Evolutionary conservation across 2,329 filamentous ascomycete species (phyloP).

Genomic region (Colletotrichum sansevieriae): DNA sequence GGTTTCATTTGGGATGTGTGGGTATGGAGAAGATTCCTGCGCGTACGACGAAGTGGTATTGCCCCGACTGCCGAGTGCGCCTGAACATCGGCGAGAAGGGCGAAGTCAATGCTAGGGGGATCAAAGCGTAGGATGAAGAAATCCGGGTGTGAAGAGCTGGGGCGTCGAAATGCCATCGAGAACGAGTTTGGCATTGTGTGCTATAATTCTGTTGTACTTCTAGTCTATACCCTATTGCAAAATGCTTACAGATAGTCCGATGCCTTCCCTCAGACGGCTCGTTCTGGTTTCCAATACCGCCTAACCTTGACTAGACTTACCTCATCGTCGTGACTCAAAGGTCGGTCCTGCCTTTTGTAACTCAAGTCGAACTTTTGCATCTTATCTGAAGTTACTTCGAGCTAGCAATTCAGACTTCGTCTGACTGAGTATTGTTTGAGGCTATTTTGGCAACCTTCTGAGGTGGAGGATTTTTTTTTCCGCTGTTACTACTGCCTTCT

Average conservation of each 20-base stretch:
- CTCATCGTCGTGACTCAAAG: no score
- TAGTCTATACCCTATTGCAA: conserved; percentile 21
- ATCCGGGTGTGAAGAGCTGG: not conserved
- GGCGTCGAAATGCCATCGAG: conserved; percentile 5
- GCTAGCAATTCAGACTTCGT: no score
- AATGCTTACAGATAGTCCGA: not conserved
- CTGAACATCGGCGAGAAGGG: conserved; percentile 74
- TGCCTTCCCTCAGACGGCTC: no score
- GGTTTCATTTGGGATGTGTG: conserved; percentile 88
- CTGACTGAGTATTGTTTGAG: no score
- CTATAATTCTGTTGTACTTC: conserved; percentile 8
- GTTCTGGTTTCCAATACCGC: no score
- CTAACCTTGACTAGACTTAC: no score
- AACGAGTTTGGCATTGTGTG: not conserved
- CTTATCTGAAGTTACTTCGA: no score
- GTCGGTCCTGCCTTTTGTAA: no score
- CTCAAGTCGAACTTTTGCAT: no score
- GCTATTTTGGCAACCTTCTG: no score
- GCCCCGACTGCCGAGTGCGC: conserved; percentile 77
- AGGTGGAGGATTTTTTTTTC: no score
- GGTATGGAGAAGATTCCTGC: conserved; percentile 76
- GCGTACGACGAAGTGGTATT: conserved; percentile 86
- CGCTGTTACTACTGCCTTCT: no score
- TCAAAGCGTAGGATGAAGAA: conserved; percentile 57
- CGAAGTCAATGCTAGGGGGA: conserved; percentile 70